Evolutionary conservation across 1,139 yeast genomes (phyloP), one percentile per base, ranked within the genome.

Genomic region (Pichia cactophila): DNA sequence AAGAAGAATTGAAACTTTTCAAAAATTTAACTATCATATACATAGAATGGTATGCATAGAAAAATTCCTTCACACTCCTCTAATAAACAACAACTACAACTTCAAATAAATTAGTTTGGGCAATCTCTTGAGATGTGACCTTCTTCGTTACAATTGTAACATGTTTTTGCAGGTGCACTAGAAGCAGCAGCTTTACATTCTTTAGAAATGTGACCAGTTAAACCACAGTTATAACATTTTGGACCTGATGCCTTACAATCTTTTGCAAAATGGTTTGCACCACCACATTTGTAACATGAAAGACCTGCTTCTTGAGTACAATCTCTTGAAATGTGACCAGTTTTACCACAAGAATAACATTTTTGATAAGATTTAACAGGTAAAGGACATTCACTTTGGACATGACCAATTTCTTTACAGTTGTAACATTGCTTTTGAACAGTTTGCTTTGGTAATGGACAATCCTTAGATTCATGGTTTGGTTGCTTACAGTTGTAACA

Each of bases 401-500:
- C 80, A 63, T 81, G 88, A 50, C 87, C 88, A 52, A 79, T 72
- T 58, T 80, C 81, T 57, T 83, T 84, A 68, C 88, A 81, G 58
- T 79, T 78, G 80, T 84, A 88, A 70, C 96, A 88, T 71, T 87
- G 95, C 70, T 87, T 87, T 66, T 81, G 78, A 58, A 80, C 81
- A 59, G 86, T 78, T 67, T 87, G 86, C 69, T 83, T 86, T 66
- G 95, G 95, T 65, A 82, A 81, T 44, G 94, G 85, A 69, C 96
- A 88, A 58, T 85, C 94, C 59, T 80, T 77, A 53, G 94, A 86
- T 69, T 87, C 89, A 70, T 88, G 96, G 56, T 95, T 95, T 54
- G 95, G 84, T 69, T 83, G 77, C 66, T 84, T 86, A 71, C 96
- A 88, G 81, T 88, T 88, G 83, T 87, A 88, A 72, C 96, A 88